Conservation (phyloP, 2,329 filamentous ascomycete species). For the Blastomyces percursus region DNA sequence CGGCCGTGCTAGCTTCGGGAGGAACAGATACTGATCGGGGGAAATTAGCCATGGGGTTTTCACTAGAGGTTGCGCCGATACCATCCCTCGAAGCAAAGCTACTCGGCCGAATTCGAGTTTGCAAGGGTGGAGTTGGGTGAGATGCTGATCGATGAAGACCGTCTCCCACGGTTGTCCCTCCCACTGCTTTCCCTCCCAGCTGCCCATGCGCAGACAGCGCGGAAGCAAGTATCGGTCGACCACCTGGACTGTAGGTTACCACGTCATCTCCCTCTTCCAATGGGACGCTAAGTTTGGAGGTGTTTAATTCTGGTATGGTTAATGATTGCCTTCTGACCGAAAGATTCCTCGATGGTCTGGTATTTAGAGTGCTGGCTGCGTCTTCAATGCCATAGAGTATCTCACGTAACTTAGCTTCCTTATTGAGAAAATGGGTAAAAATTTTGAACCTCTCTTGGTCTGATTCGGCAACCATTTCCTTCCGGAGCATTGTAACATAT, state of each 20-base stretch:
- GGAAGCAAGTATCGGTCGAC: conserved; percentile 36
- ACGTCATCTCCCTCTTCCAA: conserved; percentile 17
- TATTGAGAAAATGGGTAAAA: conserved; percentile 41
- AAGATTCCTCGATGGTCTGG: conserved; percentile 15
- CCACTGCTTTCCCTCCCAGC: neutral
- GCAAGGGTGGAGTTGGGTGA: conserved; percentile 15
- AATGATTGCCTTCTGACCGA: conserved; percentile 6
- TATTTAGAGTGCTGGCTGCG: conserved; percentile 16
- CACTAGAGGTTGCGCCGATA: neutral
- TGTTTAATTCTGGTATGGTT: neutral
- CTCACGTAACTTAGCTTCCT: conserved; percentile 39
- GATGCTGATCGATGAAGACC: conserved; percentile 21
- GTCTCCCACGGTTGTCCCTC: conserved; percentile 7
- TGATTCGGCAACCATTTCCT: conserved; percentile 38
- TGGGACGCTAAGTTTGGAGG: conserved; percentile 3
- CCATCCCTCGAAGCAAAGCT: neutral
- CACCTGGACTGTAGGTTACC: conserved; percentile 43
- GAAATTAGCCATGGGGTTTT: conserved; percentile 4
- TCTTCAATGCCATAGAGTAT: conserved; percentile 41
- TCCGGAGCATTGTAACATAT: conserved; percentile 45
- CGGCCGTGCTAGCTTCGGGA: conserved; percentile 15
- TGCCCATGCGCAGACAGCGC: conserved; percentile 13
- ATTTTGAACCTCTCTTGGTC: conserved; percentile 44
- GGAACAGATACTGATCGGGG: conserved; percentile 15
- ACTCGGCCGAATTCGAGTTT: conserved; percentile 1